Base-by-base conservation (phyloP, 2,329 filamentous ascomycete species). In the Calycina herbarum region DNA sequence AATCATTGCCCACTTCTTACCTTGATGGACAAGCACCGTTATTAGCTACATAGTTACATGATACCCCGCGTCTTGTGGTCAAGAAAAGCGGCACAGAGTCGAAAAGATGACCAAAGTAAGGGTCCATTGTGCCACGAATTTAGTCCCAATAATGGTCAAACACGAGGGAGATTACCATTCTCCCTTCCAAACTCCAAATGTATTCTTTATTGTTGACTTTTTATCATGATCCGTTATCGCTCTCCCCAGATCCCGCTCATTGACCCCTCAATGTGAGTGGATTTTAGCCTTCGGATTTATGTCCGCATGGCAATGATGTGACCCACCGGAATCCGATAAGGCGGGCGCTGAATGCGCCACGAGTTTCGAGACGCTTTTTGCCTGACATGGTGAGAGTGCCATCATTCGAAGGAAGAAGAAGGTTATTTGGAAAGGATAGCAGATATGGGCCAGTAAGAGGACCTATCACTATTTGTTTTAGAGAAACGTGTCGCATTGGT, bases 41-140 rank as follows among this genome's bases (percentile, higher is more conserved):
- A 13, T 8, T 13, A 13, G 10, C 2, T 38, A 20, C 20, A 20
- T 20, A 31, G 33, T 40, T 60, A 29, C 35, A 42, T 15, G 24
- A 40, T 60, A 60, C 58, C 58, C 58, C 58, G 58, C 40, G 58
- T 42, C 58, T 54, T 54, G 48, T 54, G 48, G 20, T 29, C 8
- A 54, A 54, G 48, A 27, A 54, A 24, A 27, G 8, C 20, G 42
- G 42, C 17, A n/a, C 42, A 51, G 45, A 40, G 20, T 40, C 17
- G 6, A n/a, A 57, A 33, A 24, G 10, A 6, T n/a, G 17, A 38
- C n/a, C 20, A 17, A 29, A 42, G 17, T 5, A 40, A 42, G 20
- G 48, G 48, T 10, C 8, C 13, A 27, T 40, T 40, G 38, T 40
- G 38, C 13, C 13, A 40, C 38, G 13, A 40, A 40, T 15, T 40